Conservation (phyloP, 2,329 filamentous ascomycete species). For the Chrysoporthe austroafricana region DNA sequence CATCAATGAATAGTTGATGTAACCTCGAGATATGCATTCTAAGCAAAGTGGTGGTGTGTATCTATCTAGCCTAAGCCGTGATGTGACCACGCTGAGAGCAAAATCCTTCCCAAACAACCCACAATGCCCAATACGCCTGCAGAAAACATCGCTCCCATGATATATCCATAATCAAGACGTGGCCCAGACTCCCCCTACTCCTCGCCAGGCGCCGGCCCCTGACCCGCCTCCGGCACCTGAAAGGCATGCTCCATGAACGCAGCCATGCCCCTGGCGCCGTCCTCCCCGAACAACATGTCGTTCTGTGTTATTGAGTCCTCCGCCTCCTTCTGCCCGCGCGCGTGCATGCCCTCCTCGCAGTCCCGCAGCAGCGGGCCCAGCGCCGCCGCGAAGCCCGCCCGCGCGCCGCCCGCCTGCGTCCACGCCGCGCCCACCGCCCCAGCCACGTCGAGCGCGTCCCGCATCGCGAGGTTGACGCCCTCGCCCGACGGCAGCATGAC, state of each 20-base stretch:
- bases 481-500: constrained; percentile 57
- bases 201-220: neutral
- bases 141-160: no score
- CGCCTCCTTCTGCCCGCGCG: constrained; percentile 26
- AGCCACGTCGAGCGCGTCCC: constrained; percentile 51
- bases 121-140: no score
- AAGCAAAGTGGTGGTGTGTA: neutral
- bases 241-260: constrained; percentile 11
- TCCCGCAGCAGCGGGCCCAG: constrained; percentile 30
- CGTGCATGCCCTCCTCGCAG: constrained; percentile 34
- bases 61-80: neutral
- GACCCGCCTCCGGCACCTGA: neutral
- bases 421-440: constrained; percentile 34
- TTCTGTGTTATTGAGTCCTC: constrained; percentile 25
- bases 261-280: constrained; percentile 22
- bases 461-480: constrained; percentile 58
- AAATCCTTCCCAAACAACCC: neutral
- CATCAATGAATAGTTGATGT: neutral
- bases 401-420: neutral
- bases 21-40: neutral
- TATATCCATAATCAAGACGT: no score
- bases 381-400: constrained; percentile 25
- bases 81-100: neutral
- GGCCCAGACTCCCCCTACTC: no score
- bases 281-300: constrained; percentile 28